A percentile compares a stretch with the other conserved stretches of the same genome.
Evolutionary conservation across 345 rosid species (phyloP).

Genomic region (Pistacia vera): DNA sequence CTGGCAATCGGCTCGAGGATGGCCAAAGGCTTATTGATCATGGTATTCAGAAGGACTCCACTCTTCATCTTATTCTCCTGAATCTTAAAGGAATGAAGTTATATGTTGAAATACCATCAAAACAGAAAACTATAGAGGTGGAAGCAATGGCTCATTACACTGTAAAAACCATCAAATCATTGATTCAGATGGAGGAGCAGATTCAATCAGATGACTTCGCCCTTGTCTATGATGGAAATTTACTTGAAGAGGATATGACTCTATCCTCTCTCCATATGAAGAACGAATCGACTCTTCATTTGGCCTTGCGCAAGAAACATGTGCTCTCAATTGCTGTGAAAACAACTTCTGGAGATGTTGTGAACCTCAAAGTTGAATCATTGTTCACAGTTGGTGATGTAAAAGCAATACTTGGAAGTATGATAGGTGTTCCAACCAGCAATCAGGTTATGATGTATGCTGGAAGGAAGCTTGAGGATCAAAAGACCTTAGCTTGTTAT

Average conservation of each 20-base stretch:
- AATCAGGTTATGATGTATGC: slow-evolving; percentile 12
- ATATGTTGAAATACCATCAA: slow-evolving; percentile 24
- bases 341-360: not conserved
- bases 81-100: slow-evolving; percentile 11
- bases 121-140: slow-evolving; percentile 14
- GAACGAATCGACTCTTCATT: slow-evolving; percentile 23
- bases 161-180: slow-evolving; percentile 23
- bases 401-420: slow-evolving; percentile 31
- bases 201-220: slow-evolving; percentile 21
- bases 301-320: slow-evolving; percentile 27
- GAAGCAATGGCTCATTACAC: slow-evolving; percentile 28
- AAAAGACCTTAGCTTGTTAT: slow-evolving; percentile 36
- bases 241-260: slow-evolving; percentile 33
- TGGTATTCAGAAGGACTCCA: slow-evolving; percentile 28
- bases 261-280: slow-evolving; percentile 26
- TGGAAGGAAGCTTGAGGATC: slow-evolving; percentile 32
- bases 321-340: slow-evolving; percentile 28
- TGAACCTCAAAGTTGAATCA: slow-evolving; percentile 16
- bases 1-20: slow-evolving; percentile 27
- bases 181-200: slow-evolving; percentile 29
- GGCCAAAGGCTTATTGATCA: slow-evolving; percentile 26
- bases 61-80: slow-evolving; percentile 24
- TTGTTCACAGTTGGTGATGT: slow-evolving; percentile 28
- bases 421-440: not conserved
- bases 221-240: slow-evolving; percentile 29